Conservation (phyloP, 805 yeast species). For the Ogataea dorogensis region DNA sequence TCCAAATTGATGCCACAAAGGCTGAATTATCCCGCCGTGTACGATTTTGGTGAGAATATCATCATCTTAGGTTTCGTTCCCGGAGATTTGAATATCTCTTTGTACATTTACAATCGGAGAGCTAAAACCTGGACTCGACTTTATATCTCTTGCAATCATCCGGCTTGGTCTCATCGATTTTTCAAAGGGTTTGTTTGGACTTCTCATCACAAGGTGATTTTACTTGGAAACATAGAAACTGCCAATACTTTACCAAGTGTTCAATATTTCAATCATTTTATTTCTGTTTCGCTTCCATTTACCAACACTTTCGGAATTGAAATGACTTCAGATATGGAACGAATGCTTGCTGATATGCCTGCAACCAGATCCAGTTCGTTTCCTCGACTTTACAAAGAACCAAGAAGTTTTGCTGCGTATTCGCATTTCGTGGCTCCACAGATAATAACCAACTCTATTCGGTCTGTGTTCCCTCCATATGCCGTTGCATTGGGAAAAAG, state of each 20-base stretch:
- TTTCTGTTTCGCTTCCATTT: conserved; percentile 52
- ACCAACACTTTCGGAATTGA: conserved; percentile 42
- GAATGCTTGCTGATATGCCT: background rate
- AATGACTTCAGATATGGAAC: background rate
- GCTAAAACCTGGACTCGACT: conserved; percentile 65
- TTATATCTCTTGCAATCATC: conserved; percentile 52
- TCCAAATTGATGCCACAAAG: conserved; percentile 41
- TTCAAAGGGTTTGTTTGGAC: conserved; percentile 74
- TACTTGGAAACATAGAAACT: conserved; percentile 55
- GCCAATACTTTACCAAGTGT: conserved; percentile 45
- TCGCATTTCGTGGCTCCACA: conserved; percentile 76
- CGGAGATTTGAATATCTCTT: conserved; percentile 44
- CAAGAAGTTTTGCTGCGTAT: conserved; percentile 59
- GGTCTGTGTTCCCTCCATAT: conserved; percentile 71
- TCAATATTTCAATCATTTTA: conserved; percentile 46
- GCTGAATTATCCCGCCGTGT: conserved; percentile 57
- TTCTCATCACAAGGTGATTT: conserved; percentile 69
- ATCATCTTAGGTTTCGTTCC: conserved; percentile 60
- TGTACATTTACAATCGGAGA: conserved; percentile 50
- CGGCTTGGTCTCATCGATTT: conserved; percentile 53
- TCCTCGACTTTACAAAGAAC: conserved; percentile 7
- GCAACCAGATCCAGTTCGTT: conserved; percentile 1
- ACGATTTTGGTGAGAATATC: conserved; percentile 63
- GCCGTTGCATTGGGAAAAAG: conserved; percentile 77
- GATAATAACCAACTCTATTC: conserved; percentile 59